Base-by-base conservation (phyloP, 2,329 filamentous ascomycete species). In the Pestalotiopsis sp. region DNA sequence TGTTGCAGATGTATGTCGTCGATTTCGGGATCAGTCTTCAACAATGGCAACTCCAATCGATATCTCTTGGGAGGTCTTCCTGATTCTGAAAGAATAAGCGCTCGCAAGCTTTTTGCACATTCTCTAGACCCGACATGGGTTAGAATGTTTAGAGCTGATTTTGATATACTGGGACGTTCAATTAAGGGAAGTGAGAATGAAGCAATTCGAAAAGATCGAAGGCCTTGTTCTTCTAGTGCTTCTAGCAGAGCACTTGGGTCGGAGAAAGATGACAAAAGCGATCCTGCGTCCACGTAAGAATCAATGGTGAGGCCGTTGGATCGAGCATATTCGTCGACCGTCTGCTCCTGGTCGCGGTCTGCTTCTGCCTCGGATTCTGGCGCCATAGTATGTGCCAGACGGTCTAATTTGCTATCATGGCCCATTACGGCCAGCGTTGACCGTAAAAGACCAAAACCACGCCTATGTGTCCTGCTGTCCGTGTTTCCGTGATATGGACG, bases 11-110 rank as follows among this genome's bases (percentile, higher is more conserved):
- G 69, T 38, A 69, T 67, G 52, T 66, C 73, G 45, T 77, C 76
- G 20, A 74, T 72, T n/a, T 77, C 76, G 13, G 73, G 72, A 14
- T 79, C 75, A 36, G 67, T 75, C 36, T 17, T 49, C 36, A 78
- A 69, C 17, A 74, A 65, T 1, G 76, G 76, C 0, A 41, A 66
- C 25, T 77, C 75, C n/a, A 79, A 14, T 68, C 11, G n/a, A n/a
- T 76, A 77, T 36, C 76, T 55, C 14, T 57, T 63, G 17, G 67
- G 52, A 4, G 70, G 55, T 25, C 63, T 59, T 59, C 60, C 58
- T 27, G 65, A 63, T 38, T 20, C 62, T 69, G 62, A 58, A 64
- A 70, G 17, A 63, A 64, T 5, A 60, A 25, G 12, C 12, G 3
- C 6, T 63, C 49, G 17, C 12, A 62, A 2, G 17, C 38, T 55